A percentile compares a stretch with the other conserved stretches of the same genome.
Conservation (phyloP, 208 protist genomes). For the Trypanosoma caninum region DNA sequence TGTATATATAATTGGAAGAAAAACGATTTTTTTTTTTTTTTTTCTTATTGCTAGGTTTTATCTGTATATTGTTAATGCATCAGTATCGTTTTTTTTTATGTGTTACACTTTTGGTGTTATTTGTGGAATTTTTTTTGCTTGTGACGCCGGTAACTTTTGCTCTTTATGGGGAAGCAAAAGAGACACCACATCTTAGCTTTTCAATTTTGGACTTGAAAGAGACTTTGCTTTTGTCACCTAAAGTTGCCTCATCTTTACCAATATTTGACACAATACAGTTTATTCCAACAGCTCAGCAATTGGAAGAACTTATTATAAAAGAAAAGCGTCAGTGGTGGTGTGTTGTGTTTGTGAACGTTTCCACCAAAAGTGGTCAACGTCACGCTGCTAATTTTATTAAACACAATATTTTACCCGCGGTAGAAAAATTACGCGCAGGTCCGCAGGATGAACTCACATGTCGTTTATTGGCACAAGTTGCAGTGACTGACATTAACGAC, state of each 20-base stretch:
- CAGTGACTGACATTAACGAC: slow-evolving; percentile 1
- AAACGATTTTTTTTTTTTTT: neutral
- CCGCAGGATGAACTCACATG: neutral
- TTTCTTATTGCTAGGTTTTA: neutral
- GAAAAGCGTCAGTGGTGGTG: neutral
- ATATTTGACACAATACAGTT: neutral
- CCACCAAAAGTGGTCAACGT: neutral
- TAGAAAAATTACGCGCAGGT: neutral
- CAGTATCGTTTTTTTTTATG: too few relatives aligned
- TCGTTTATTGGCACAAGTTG: neutral
- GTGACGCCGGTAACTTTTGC: too few relatives aligned
- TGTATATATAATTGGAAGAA: slow-evolving; percentile 5
- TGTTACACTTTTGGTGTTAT: neutral
- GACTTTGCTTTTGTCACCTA: neutral
- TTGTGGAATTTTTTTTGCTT: too few relatives aligned
- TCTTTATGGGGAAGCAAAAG: too few relatives aligned
- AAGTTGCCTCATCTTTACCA: neutral
- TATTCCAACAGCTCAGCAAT: neutral
- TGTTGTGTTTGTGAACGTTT: slow-evolving; percentile 12
- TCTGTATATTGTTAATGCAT: neutral
- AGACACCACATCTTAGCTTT: neutral
- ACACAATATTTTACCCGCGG: slow-evolving; percentile 1
- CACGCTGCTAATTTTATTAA: neutral
- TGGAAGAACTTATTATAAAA: neutral
- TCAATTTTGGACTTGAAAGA: too few relatives aligned